Evolutionary conservation across 2,329 filamentous ascomycete species (phyloP), one percentile per base, ranked within the genome.

Genomic region (Hypoxylon sp.): DNA sequence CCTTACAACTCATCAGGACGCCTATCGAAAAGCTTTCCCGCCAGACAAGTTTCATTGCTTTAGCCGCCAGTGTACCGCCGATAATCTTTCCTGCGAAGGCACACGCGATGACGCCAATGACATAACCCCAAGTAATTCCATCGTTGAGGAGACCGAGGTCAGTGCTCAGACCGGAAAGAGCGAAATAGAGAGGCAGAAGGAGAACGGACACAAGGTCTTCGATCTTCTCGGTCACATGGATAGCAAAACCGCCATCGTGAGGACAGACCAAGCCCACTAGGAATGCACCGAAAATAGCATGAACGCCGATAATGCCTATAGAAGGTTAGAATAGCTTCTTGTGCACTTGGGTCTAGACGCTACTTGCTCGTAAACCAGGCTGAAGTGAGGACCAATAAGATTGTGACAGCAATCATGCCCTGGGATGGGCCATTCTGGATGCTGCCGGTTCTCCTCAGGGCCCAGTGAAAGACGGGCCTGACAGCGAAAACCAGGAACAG

Each of bases 1-100:
- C 94, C 77, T 98, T 98, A 78, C 94, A 98, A 78, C 92, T 97
- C 94, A 98, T 98, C 71, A 97, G 79, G 15, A 90, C 88, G 13
- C 94, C 94, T 69, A 98, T 95, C 1, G 92, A 88, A 30, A 96
- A 86, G 59, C 91, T 94, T 76, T 98, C 94, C 62, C 94, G 87
- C 94, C 94, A 98, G 1, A 96, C 85, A 52, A 97, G 82, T 24
- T 91, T 93, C 71, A 88, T 92, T 2, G 87, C 73, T 34, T 88
- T 86, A 0, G 94, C 93, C 6, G 94, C 93, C 1, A 96, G 61
- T 0, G 92, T 89, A 17, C 92, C 93, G 43, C 94, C 94, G 11
- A 89, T 81, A 53, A 98, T 91, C 77, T 98, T 98, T 50, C 90
- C 92, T 20, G 88, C 80, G 73, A 97, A 96, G 1, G 94, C 94